Evolutionary conservation across 208 protist genomes (phyloP), one percentile per base, ranked within the genome.

Genomic region (Polymyxa betae): DNA sequence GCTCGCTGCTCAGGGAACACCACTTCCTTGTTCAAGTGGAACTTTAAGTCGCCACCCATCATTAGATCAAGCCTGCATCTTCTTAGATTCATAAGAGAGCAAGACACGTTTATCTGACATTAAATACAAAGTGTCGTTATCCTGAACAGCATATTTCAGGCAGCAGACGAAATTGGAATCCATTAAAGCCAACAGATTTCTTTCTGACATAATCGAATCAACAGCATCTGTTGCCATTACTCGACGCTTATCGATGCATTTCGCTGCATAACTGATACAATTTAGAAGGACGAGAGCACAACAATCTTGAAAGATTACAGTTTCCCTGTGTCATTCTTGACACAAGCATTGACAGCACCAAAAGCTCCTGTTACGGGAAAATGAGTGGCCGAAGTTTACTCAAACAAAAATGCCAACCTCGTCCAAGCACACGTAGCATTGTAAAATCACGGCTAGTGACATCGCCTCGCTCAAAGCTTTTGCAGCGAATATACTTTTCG

Each of bases 71-170:
- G 40, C 72, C 72, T 82, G 40, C 12, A 20, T 43, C 12, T 35
- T 40, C 5, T n/a, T 38, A 20, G n/a, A 82, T 45, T 43, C 5
- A 82, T n/a, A 82, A 43, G 35, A 46, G 72, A 5, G 72, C 16
- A 20, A 82, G 35, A 40, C 72, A 64, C 66, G 46, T 38, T 20
- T 41, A 16, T 90, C 89, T 77, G 90, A 89, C 60, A 91, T 90
- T 40, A 91, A 32, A 77, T 60, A 91, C 29, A 91, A 45, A 10
- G 64, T 90, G 20, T 91, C 68, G 29, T 91, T 77, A 60, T 91
- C 90, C 78, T 91, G 90, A 64, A 91, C 40, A 12, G 90, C 90
- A 44, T 91, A 91, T n/a, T 82, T 82, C n/a, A 82, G 72, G n/a
- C 72, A 82, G 40, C 72, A 82, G 72, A 82, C 72, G 35, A 82